phyloP scores from a whole-genome alignment of 2,329 filamentous ascomycete species.

The Epichloe sp. region DNA sequence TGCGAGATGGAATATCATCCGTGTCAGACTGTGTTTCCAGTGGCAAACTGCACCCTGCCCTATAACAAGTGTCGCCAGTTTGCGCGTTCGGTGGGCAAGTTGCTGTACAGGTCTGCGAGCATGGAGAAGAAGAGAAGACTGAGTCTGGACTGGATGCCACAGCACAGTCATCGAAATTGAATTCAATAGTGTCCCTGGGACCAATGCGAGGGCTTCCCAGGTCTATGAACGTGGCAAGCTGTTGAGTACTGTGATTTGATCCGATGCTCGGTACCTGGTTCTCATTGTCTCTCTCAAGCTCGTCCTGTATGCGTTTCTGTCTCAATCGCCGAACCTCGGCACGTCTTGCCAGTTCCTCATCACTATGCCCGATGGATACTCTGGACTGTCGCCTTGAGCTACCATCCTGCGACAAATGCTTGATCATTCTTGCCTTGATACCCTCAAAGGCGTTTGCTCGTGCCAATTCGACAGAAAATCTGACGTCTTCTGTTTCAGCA shows the following conservation, averaged over 20 bases:
- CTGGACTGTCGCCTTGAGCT: constrained; percentile 26
- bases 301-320: constrained; percentile 44
- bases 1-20: not conserved
- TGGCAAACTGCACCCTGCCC: not conserved
- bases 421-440: constrained; percentile 31
- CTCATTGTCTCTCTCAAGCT: constrained; percentile 34
- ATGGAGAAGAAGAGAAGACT: not conserved
- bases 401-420: constrained; percentile 32
- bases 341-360: constrained; percentile 40
- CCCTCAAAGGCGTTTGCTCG: constrained; percentile 28
- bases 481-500: constrained; percentile 26
- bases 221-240: constrained; percentile 16
- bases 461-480: constrained; percentile 12
- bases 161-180: constrained; percentile 14
- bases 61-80: not conserved
- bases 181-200: constrained; percentile 37
- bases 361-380: constrained; percentile 30
- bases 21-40: constrained; percentile 1
- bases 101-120: not conserved
- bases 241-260: constrained; percentile 14
- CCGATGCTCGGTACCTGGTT: constrained; percentile 20
- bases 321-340: constrained; percentile 43
- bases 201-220: constrained; percentile 22
- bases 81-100: not conserved
- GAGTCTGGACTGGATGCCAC: not conserved